phyloP scores from a whole-genome alignment of 2,329 filamentous ascomycete genomes.

The Cladosporium sphaerospermum region DNA sequence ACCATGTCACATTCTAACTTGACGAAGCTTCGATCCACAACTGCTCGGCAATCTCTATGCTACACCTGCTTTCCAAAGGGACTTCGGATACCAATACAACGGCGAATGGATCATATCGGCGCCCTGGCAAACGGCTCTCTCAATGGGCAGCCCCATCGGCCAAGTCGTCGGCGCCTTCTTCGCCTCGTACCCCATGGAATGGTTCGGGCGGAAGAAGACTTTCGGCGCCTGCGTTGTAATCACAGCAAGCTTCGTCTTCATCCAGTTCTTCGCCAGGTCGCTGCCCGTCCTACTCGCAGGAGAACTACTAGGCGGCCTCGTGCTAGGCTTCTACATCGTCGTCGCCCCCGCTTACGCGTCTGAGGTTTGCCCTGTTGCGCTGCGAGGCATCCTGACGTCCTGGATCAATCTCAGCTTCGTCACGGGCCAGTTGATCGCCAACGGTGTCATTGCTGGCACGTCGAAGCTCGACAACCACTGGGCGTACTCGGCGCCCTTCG shows the following conservation, averaged over 20 bases:
- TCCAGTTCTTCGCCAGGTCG: constrained; percentile 57
- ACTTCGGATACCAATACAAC: constrained; percentile 50
- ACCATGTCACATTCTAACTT: neutral
- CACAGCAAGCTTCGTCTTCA: constrained; percentile 51
- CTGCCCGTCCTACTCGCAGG: constrained; percentile 53
- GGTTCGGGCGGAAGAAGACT: constrained; percentile 28
- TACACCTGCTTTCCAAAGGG: constrained; percentile 50
- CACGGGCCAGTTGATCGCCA: constrained; percentile 53
- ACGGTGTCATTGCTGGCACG: constrained; percentile 34
- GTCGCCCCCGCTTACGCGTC: constrained; percentile 57
- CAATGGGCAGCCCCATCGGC: constrained; percentile 51
- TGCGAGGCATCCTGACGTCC: constrained; percentile 53
- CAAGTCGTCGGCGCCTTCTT: constrained; percentile 51
- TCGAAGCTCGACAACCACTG: constrained; percentile 30
- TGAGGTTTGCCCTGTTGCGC: constrained; percentile 55
- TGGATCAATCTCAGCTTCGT: constrained; percentile 60
- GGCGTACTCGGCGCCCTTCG: constrained; percentile 41
- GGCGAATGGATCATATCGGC: constrained; percentile 33
- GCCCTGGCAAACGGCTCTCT: constrained; percentile 35
- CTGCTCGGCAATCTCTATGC: constrained; percentile 58
- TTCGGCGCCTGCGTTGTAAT: constrained; percentile 26
- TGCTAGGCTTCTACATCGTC: constrained; percentile 39
- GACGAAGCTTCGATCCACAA: constrained; percentile 55
- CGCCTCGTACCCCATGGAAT: constrained; percentile 30
- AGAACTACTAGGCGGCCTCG: constrained; percentile 55